phyloP scores from a whole-genome alignment of 208 protist species.

The Acanthamoeba lenticulata region DNA sequence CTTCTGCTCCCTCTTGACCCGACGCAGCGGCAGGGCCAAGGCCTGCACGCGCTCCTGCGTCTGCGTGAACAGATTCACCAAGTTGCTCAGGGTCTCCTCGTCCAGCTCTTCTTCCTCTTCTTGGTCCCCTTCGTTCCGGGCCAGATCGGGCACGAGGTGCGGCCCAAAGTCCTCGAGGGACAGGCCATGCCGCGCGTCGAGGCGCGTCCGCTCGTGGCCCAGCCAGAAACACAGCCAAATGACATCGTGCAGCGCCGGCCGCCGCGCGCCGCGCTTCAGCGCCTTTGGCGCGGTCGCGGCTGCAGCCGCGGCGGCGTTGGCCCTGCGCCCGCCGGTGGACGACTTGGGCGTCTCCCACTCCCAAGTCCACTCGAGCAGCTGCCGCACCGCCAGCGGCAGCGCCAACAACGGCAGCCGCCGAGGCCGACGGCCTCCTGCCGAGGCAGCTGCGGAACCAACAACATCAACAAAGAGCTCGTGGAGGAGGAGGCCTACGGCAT shows the following conservation, averaged over 20 bases:
- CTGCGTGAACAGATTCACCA: neutral
- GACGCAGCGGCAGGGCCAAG: neutral
- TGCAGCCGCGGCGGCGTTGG: neutral
- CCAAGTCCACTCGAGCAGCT: conserved; percentile 21
- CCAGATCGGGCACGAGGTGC: neutral
- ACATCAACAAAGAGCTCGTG: neutral
- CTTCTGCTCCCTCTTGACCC: neutral
- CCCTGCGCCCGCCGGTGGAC: neutral
- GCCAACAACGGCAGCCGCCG: neutral
- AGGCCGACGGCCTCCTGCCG: too few relatives aligned
- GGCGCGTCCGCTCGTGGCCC: neutral
- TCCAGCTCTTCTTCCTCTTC: neutral
- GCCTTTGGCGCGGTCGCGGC: neutral
- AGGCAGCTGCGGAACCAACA: neutral
- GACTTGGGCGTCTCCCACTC: neutral
- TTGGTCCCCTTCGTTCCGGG: neutral
- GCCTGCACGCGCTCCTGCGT: neutral
- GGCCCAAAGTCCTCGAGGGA: neutral
- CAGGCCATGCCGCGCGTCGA: neutral
- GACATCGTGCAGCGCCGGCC: neutral
- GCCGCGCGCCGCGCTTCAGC: neutral
- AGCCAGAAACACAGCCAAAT: conserved; percentile 6
- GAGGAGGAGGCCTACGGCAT: neutral
- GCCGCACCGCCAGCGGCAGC: conserved; percentile 2
- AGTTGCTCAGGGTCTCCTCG: neutral